These are phyloP conservation scores for Hamamelis virginiana DNA, from an alignment of 164 flowering plant genomes.

Conservation along the genomic window DNA sequence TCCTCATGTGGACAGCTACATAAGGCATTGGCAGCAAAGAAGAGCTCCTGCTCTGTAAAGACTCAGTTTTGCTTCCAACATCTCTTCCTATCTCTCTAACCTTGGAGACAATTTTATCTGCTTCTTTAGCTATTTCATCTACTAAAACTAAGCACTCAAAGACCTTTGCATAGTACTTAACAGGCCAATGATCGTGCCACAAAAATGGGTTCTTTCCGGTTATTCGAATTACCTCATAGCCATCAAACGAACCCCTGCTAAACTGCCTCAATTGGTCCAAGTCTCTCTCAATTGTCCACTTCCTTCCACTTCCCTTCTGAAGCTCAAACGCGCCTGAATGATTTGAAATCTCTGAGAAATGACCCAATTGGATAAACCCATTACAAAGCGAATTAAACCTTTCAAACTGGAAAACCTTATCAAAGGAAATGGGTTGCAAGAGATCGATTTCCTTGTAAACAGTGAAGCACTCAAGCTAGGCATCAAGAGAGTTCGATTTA, in stretches of 20 bases:
- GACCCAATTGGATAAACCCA: slow-evolving; percentile 78
- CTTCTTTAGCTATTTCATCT: slow-evolving; percentile 70
- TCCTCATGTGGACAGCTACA: slow-evolving; percentile 95
- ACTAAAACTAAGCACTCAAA: slow-evolving; percentile 86
- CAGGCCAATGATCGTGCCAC: slow-evolving; percentile 99
- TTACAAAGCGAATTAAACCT: slow-evolving; percentile 68
- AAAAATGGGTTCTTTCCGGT: slow-evolving; percentile 90
- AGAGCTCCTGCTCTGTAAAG: slow-evolving; percentile 11
- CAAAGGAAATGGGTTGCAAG: slow-evolving; percentile 75
- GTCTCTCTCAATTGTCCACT: slow-evolving; percentile 83
- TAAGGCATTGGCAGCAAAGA: slow-evolving; percentile 37
- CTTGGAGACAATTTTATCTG: slow-evolving; percentile 65
- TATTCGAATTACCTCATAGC: slow-evolving; percentile 54
- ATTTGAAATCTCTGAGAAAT: slow-evolving; percentile 54
- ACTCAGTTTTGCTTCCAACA: slow-evolving; percentile 10
- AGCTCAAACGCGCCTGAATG: slow-evolving; percentile 40
- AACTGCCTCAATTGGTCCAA: slow-evolving; percentile 66
- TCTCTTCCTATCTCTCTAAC: slow-evolving; percentile 55
- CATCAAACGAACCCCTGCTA: slow-evolving; percentile 40
- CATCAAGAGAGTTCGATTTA: slow-evolving; percentile 81
- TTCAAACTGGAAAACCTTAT: slow-evolving; percentile 74
- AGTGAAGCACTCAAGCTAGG: slow-evolving; percentile 94
- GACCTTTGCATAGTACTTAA: slow-evolving; percentile 75
- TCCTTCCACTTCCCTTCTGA: slow-evolving; percentile 88
- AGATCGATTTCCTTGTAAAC: slow-evolving; percentile 87